A percentile compares a stretch with the other conserved stretches of the same genome.
Evolutionary conservation across 768 basidiomycete genomes (phyloP).

Genomic region (Pleurotus cornucopiae): DNA sequence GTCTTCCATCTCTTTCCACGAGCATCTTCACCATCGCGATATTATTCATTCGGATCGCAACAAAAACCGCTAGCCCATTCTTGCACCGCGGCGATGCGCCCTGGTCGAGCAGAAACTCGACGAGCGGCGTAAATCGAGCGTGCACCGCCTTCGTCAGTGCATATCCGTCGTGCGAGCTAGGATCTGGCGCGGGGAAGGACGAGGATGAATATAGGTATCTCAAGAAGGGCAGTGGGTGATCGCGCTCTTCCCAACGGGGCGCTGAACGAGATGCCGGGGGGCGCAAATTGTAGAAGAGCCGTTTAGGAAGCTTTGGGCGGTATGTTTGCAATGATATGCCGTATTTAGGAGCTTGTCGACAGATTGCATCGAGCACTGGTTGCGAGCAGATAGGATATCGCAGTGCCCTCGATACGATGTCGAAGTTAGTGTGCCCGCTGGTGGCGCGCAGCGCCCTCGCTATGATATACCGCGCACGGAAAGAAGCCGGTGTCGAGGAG

Average conservation of each 20-base stretch:
- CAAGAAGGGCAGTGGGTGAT: constrained; percentile 63
- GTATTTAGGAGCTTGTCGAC: constrained; percentile 33
- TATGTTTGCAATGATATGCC: constrained; percentile 11
- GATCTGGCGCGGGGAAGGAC: constrained; percentile 36
- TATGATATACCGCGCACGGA: constrained; percentile 66
- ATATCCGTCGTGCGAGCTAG: constrained; percentile 76
- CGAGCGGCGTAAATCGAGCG: constrained; percentile 56
- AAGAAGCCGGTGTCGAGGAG: constrained; percentile 47
- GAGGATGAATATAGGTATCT: constrained; percentile 47
- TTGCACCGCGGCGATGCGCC: constrained; percentile 70
- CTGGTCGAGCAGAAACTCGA: constrained; percentile 64
- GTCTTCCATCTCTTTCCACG: constrained; percentile 50
- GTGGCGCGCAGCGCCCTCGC: constrained; percentile 17
- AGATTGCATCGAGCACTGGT: constrained; percentile 41
- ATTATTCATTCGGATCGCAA: constrained; percentile 73
- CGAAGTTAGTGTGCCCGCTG: constrained; percentile 16
- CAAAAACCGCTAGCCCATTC: constrained; percentile 58
- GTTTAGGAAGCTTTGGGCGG: constrained; percentile 53
- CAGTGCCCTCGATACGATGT: constrained; percentile 46
- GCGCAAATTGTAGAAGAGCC: constrained; percentile 57
- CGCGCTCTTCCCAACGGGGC: constrained; percentile 38
- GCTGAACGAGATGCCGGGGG: constrained; percentile 18
- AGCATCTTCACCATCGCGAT: constrained; percentile 67
- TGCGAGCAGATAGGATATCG: constrained; percentile 59
- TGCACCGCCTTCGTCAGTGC: constrained; percentile 77